phyloP scores from a whole-genome alignment of 2,329 filamentous ascomycete genomes.

The Xylaria polymorpha region DNA sequence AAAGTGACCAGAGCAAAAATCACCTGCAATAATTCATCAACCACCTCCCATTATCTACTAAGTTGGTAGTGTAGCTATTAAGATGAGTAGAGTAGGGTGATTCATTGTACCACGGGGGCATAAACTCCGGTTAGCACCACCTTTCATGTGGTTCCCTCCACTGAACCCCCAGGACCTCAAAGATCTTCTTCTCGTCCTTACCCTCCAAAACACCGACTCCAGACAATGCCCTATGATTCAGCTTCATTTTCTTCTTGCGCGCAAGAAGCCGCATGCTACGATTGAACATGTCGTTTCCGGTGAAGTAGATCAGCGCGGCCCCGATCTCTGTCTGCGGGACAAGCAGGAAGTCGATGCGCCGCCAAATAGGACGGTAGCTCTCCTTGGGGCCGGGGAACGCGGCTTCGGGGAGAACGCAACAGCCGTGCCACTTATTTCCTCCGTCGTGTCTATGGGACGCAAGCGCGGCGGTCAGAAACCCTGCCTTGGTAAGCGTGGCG shows the following conservation, averaged over 20 bases:
- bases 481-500: conserved; percentile 65
- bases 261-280: conserved; percentile 84
- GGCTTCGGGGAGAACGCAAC: conserved; percentile 72
- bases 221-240: conserved; percentile 87
- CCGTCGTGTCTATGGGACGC: conserved; percentile 65
- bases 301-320: conserved; percentile 93
- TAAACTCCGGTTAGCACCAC: conserved; percentile 67
- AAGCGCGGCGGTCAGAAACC: conserved; percentile 77
- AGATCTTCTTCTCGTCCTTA: conserved; percentile 80
- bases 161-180: conserved; percentile 82
- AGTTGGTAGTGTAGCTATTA: background rate
- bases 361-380: conserved; percentile 68
- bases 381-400: conserved; percentile 44
- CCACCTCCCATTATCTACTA: background rate
- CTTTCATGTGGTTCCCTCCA: conserved; percentile 83
- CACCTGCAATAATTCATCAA: background rate
- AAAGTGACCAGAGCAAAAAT: background rate
- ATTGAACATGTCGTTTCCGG: conserved; percentile 95
- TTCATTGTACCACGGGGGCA: background rate
- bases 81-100: background rate
- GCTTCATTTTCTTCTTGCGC: conserved; percentile 80
- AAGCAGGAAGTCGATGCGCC: conserved; percentile 85
- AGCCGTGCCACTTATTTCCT: conserved; percentile 90
- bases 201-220: conserved; percentile 78
- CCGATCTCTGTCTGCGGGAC: conserved; percentile 84